Base-by-base conservation (phyloP, 148 eudicot species). In the Rhododendron henanense region DNA sequence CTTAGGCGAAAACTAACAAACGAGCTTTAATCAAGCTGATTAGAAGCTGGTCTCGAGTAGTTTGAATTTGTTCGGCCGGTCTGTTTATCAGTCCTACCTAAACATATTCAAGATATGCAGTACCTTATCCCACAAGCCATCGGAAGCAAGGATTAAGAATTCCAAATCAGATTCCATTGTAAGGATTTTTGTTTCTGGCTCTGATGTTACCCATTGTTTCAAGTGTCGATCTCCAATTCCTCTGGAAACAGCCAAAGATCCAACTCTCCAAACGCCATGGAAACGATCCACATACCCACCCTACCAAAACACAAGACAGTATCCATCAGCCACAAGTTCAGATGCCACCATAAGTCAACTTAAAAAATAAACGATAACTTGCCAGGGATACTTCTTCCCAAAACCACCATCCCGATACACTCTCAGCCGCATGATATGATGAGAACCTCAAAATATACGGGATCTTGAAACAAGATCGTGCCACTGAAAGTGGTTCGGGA, bases 81-180 rank as follows among this genome's bases (percentile, higher is more conserved):
- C 33, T 67, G 6, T 67, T 67, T 67, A 2, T 67, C 35, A 67
- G 33, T 25, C 15, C 73, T 65, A n/a, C 33, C 33, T 51, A 51
- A 11, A 67, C 73, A 25, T 10, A 67, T 15, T 67, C 73, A 10
- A 67, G 4, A 67, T 67, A 84, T 19, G 76, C 41, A 71, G 25
- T 92, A 91, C 95, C 90, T 86, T 93, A 77, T 92, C 90, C 95
- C 96, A 93, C 23, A 94, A 88, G 39, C 95, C 96, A 78, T 94
- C 95, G 48, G 96, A 94, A 47, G 96, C 96, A 80, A 94, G 88
- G 84, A 93, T 92, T 51, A 94, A 86, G 86, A 94, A 92, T 85
- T 94, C 89, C 75, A 84, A 86, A 6, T 92, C 90, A 35, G 92
- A 91, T 69, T 83, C 44, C 65, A 91, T 88, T 31, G 53, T 10